These are phyloP conservation scores for Coemansia pectinata DNA, from an alignment of 192 early-diverging fungal species.

Conservation along the genomic window DNA sequence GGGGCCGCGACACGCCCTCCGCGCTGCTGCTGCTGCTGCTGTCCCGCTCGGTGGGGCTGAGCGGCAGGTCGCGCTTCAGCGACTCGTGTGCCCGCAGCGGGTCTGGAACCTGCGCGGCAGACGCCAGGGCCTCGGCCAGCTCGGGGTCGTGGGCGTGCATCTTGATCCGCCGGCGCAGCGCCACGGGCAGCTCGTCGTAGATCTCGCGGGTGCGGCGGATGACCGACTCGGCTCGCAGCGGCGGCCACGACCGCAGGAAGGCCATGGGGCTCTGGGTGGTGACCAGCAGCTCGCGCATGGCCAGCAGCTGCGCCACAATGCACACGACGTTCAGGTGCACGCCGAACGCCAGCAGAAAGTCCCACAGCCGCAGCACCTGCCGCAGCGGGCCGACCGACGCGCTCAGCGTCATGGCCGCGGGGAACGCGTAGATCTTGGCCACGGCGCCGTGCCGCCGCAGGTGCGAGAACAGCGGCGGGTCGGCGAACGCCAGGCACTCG, in stretches of 20 bases:
- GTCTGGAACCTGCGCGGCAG: conserved; percentile 25
- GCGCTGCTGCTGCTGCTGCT: neutral
- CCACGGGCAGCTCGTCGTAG: conserved; percentile 30
- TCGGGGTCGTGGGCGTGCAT: conserved; percentile 41
- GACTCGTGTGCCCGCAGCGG: conserved; percentile 9
- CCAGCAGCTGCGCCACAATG: conserved; percentile 79
- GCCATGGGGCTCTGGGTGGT: conserved; percentile 43
- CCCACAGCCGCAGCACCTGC: conserved; percentile 88
- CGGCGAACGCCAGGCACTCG: conserved; percentile 72
- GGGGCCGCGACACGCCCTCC: conserved; percentile 7
- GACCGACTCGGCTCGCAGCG: conserved; percentile 41
- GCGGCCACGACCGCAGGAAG: conserved; percentile 47
- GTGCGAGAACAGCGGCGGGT: conserved; percentile 71
- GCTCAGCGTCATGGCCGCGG: conserved; percentile 86
- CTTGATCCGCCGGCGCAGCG: conserved; percentile 26
- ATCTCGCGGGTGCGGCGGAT: conserved; percentile 47
- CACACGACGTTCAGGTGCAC: conserved; percentile 92
- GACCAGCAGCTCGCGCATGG: conserved; percentile 76
- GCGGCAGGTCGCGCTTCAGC: conserved; percentile 41
- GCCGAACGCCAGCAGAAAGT: conserved; percentile 87
- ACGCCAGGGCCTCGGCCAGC: conserved; percentile 39
- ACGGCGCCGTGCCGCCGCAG: conserved; percentile 70
- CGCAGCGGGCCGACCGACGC: conserved; percentile 86
- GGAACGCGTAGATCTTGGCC: conserved; percentile 86
- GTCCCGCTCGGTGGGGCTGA: conserved; percentile 9